Base-by-base conservation (phyloP, 345 rosid genomes). In the Barbarea vulgaris region DNA sequence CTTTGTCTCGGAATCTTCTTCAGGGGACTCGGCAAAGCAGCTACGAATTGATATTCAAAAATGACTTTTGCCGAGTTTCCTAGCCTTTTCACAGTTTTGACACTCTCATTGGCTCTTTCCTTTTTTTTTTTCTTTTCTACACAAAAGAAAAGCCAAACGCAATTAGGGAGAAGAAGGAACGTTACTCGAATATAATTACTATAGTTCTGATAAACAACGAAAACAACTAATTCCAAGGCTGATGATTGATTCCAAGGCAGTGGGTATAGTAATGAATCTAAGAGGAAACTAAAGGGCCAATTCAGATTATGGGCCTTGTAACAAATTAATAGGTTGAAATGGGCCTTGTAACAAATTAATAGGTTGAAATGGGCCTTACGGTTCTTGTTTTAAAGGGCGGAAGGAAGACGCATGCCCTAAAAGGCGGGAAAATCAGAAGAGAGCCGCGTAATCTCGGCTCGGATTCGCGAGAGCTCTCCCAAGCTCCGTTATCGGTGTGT, bases 361-460 rank as follows among this genome's bases (percentile, higher is more conserved):
- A 42, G 56, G 69, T 10, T n/a, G 10, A 6, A 66, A 33, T 44
- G 73, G 64, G 73, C 70, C 56, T 73, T 6, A 21, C 27, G 53
- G 76, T 36, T n/a, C n/a, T n/a, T 18, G 61, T 17, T 74, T 74
- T 8, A 36, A 37, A 39, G 14, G 21, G 59, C 25, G 72, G 50
- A 65, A 28, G 0, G 47, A 36, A n/a, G 41, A 9, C 54, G 64
- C 42, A 64, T 54, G 65, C 46, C 79, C 79, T 76, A 69, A 13
- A 53, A 53, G 70, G 80, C 80, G 79, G 79, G 79, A 69, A 76
- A 76, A 51, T 53, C 50, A 69, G 64, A 61, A 60, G 63, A 42
- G 70, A 7, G 50, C 21, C 51, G 22, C 51, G 51, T n/a, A n/a
- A n/a, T n/a, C n/a, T n/a, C n/a, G n/a, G n/a, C n/a, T n/a, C n/a